A percentile compares a stretch with the other conserved stretches of the same genome.
phyloP scores from a whole-genome alignment of 148 eudicot species.

The Rhododendron williamsianum region DNA sequence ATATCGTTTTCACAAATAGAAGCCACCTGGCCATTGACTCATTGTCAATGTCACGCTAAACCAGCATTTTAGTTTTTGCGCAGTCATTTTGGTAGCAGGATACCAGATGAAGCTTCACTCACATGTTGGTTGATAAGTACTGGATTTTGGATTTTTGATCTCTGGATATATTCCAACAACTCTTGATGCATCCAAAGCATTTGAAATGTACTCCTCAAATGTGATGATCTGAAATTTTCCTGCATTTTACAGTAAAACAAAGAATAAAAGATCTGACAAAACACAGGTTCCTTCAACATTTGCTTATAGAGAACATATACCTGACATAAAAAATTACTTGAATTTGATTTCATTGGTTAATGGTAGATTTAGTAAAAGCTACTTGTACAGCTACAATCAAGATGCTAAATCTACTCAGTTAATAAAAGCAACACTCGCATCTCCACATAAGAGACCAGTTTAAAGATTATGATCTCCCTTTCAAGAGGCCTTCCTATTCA shows the following conservation, averaged over 20 bases:
- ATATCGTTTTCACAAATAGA: background rate
- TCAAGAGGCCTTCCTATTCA: background rate
- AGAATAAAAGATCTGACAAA: background rate
- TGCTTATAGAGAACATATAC: background rate
- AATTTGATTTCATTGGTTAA: background rate
- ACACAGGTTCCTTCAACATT: background rate
- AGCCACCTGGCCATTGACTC: background rate
- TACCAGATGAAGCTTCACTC: constrained; percentile 22
- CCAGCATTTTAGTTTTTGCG: background rate
- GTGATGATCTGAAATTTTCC: constrained; percentile 86
- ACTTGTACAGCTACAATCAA: background rate
- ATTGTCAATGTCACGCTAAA: background rate
- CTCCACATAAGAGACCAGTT: background rate
- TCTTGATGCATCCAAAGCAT: constrained; percentile 89
- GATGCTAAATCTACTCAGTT: background rate
- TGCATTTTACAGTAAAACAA: constrained; percentile 23
- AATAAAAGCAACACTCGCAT: background rate
- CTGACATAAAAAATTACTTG: background rate
- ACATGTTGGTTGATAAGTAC: constrained; percentile 81
- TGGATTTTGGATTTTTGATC: constrained; percentile 60
- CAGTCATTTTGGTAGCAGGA: background rate
- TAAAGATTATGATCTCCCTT: background rate
- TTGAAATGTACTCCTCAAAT: constrained; percentile 82
- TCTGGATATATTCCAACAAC: constrained; percentile 96
- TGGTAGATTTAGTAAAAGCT: background rate